phyloP scores from a whole-genome alignment of 495 filamentous ascomycete genomes.

The Filosporella fistucella region DNA sequence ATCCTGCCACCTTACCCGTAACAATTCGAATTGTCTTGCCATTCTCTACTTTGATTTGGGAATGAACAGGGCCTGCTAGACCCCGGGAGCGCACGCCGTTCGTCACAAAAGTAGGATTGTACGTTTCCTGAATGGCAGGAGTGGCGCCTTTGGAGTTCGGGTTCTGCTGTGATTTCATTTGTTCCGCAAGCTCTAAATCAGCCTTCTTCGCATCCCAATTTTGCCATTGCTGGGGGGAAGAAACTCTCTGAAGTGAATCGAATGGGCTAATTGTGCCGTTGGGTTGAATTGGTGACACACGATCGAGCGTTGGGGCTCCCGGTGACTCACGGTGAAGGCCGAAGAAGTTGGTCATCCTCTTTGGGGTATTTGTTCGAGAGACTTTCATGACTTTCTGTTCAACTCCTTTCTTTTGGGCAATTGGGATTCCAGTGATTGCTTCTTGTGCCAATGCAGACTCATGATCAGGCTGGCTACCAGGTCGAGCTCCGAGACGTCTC shows the following conservation, averaged over 20 bases:
- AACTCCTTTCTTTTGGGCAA: not conserved
- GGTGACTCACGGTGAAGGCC: not conserved
- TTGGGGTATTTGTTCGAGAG: not conserved
- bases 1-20: no score
- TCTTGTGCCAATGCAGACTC: no score
- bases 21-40: no score
- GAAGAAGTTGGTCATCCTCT: no score
- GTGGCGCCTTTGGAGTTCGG: not conserved
- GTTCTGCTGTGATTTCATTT: not conserved
- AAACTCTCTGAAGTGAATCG: not conserved
- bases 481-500: no score
- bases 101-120: not conserved
- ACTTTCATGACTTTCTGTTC: not conserved
- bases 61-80: no score
- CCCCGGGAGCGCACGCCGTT: not conserved
- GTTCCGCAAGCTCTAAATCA: constrained; percentile 3
- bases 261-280: not conserved
- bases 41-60: no score
- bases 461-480: no score
- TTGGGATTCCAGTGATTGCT: no score
- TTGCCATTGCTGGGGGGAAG: constrained; percentile 1
- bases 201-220: constrained; percentile 17
- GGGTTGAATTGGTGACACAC: not conserved
- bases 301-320: not conserved
- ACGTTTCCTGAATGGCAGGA: constrained; percentile 4